Conservation (phyloP, 1,139 yeast genomes). For the Protomyces gravidus region DNA sequence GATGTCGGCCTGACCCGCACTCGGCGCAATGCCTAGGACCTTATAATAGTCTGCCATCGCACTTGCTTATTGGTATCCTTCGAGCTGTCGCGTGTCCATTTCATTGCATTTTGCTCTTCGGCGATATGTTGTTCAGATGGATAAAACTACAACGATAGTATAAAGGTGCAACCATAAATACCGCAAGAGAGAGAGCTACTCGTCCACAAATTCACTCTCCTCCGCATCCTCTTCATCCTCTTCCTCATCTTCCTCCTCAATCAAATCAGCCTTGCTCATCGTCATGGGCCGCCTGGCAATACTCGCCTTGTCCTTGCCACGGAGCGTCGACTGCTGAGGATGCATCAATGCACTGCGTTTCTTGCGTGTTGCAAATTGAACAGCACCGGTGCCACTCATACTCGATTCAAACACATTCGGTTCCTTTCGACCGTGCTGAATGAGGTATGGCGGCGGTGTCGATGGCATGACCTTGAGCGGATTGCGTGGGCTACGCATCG, state of each 20-base stretch:
- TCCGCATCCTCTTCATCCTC: constrained; percentile 11
- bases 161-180: not conserved
- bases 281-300: constrained; percentile 9
- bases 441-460: constrained; percentile 25
- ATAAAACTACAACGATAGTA: not conserved
- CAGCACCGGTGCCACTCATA: constrained; percentile 1
- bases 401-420: constrained; percentile 19
- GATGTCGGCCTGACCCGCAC: constrained; percentile 63
- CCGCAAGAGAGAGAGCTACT: not conserved
- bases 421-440: constrained; percentile 22
- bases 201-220: constrained; percentile 8
- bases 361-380: constrained; percentile 20
- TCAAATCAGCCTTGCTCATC: constrained; percentile 2
- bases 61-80: no score
- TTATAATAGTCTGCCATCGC: constrained; percentile 50
- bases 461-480: constrained; percentile 25
- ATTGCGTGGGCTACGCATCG: constrained; percentile 16
- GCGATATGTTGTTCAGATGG: no score
- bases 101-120: no score
- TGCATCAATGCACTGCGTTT: constrained; percentile 15
- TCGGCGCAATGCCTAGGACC: constrained; percentile 54
- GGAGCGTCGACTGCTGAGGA: not conserved
- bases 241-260: constrained; percentile 14
- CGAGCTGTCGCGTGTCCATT: no score
- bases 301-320: not conserved